Evolutionary conservation across 768 basidiomycete genomes (phyloP).

Genomic region (Lentinula guzmanii): DNA sequence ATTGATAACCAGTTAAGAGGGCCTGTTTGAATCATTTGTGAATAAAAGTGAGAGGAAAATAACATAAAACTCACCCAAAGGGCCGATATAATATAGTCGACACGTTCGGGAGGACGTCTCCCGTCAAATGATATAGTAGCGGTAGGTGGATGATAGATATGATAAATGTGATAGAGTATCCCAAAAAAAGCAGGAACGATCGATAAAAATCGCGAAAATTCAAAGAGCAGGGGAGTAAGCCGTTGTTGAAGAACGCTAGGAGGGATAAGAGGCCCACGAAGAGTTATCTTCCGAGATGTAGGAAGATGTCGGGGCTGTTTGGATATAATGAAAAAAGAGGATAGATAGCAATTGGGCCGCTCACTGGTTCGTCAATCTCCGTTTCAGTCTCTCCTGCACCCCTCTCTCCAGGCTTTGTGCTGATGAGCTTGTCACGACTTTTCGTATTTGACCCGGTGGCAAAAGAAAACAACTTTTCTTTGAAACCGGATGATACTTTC

Average conservation of each 20-base stretch:
- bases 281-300: slow-evolving; percentile 55
- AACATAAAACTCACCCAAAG: slow-evolving; percentile 53
- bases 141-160: slow-evolving; percentile 38
- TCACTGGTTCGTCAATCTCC: slow-evolving; percentile 4
- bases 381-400: slow-evolving; percentile 8
- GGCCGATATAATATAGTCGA: slow-evolving; percentile 63
- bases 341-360: not conserved
- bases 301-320: slow-evolving; percentile 59
- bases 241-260: slow-evolving; percentile 37
- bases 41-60: not conserved
- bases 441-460: not conserved
- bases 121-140: slow-evolving; percentile 11
- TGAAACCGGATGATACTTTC: not conserved
- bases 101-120: slow-evolving; percentile 39
- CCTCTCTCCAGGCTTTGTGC: slow-evolving; percentile 4
- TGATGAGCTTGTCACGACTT: not conserved
- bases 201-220: slow-evolving; percentile 62
- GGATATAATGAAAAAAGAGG: not conserved
- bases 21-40: slow-evolving; percentile 40
- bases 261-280: slow-evolving; percentile 45
- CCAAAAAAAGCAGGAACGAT: slow-evolving; percentile 71
- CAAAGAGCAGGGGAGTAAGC: slow-evolving; percentile 59
- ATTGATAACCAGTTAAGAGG: slow-evolving; percentile 83
- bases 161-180: slow-evolving; percentile 55
- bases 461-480: not conserved